Evolutionary conservation across 306 rosid genomes (phyloP).

Genomic region (Castanopsis chinensis): DNA sequence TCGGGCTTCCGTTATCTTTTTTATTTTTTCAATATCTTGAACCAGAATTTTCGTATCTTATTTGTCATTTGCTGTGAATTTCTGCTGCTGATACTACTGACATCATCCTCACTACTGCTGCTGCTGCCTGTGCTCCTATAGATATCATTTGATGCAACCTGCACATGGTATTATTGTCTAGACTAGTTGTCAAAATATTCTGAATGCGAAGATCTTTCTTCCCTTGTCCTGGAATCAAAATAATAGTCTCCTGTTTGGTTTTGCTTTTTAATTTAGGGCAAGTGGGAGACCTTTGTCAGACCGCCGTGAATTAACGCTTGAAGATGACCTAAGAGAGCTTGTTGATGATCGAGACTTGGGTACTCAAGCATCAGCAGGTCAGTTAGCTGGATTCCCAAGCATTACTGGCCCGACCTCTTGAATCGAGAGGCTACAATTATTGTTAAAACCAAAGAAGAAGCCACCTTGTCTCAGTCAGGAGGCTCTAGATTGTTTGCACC

Average conservation of each 20-base stretch:
- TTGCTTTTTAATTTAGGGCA: slow-evolving; percentile 26
- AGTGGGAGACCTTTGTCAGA: slow-evolving; percentile 17
- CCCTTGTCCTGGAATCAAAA: neutral
- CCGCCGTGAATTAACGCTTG: neutral
- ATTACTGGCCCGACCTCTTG: slow-evolving; percentile 43
- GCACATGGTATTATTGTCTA: neutral
- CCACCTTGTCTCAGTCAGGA: slow-evolving; percentile 76
- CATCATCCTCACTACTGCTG: no score
- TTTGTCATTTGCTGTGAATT: no score
- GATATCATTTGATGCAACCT: neutral
- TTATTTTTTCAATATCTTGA: no score
- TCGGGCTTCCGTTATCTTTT: no score
- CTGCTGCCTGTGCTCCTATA: no score
- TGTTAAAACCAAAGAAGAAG: slow-evolving; percentile 44
- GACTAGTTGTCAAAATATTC: neutral
- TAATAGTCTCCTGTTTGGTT: slow-evolving; percentile 3
- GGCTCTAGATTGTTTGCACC: slow-evolving; percentile 50
- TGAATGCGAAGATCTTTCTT: neutral
- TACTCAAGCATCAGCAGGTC: slow-evolving; percentile 31
- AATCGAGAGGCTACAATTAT: slow-evolving; percentile 42
- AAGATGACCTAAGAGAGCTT: neutral
- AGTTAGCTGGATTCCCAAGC: slow-evolving; percentile 16
- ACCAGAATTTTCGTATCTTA: neutral
- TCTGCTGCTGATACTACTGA: no score
- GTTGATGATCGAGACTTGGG: slow-evolving; percentile 29